Evolutionary conservation across 2,329 filamentous ascomycete species (phyloP).

Genomic region (Epichloe amarillans): DNA sequence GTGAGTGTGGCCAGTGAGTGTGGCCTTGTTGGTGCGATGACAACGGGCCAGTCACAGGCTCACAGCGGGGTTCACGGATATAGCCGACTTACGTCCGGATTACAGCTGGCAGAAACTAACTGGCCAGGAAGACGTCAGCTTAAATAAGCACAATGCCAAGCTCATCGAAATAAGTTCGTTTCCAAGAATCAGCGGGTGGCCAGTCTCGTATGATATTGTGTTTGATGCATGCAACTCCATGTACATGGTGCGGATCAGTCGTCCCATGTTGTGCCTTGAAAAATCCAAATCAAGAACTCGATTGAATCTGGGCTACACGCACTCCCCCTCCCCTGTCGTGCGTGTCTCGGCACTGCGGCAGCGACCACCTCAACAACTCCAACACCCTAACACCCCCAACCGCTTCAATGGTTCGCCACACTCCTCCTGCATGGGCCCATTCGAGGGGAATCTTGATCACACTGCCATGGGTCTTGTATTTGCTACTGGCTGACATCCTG

Average conservation of each 20-base stretch:
- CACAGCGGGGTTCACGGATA: background rate
- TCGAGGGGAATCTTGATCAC: constrained; percentile 30
- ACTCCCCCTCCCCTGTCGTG: no score
- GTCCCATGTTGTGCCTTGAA: no score
- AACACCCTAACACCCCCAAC: background rate
- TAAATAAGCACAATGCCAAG: background rate
- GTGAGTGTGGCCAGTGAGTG: no score
- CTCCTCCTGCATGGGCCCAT: constrained; percentile 17
- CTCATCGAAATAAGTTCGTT: background rate
- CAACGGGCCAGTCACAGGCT: background rate
- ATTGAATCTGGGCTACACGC: no score
- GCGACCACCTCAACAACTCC: background rate
- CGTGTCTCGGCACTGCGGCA: background rate
- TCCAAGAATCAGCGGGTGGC: background rate
- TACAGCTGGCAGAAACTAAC: no score
- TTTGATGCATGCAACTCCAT: background rate
- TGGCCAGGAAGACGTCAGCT: no score
- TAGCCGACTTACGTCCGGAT: background rate
- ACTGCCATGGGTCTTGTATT: constrained; percentile 38
- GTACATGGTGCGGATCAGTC: no score
- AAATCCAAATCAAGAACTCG: no score
- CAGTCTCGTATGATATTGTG: background rate
- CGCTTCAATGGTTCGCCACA: constrained; percentile 7
- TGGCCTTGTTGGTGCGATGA: background rate
- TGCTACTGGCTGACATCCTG: constrained; percentile 37